Conservation (phyloP, 202 grass and related monocot species). For the Zizania palustris region DNA sequence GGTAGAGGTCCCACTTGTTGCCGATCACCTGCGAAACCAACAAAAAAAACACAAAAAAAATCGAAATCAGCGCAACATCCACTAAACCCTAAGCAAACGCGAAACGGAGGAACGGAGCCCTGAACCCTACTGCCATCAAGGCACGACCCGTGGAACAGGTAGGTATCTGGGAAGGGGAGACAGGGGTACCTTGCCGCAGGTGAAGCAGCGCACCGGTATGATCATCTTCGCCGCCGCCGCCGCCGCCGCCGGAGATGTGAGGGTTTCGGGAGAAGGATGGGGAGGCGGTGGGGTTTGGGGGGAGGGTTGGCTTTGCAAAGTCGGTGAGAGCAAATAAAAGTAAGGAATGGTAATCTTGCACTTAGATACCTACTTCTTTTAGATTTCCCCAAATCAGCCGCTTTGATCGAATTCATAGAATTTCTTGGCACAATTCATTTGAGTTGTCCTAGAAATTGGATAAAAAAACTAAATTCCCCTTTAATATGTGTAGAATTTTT, state of each 20-base stretch:
- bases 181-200: constrained; percentile 65
- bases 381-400: neutral
- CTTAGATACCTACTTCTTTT: neutral
- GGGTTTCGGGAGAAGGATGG: neutral
- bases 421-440: too few relatives aligned
- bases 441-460: too few relatives aligned
- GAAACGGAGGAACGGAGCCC: neutral
- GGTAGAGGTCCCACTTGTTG: constrained; percentile 72
- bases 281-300: neutral
- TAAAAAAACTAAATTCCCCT: too few relatives aligned
- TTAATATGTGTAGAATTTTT: too few relatives aligned
- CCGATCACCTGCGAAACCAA: constrained; percentile 58
- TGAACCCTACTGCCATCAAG: constrained; percentile 3
- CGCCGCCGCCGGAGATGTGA: neutral
- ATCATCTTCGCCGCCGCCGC: constrained; percentile 57
- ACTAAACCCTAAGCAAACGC: neutral
- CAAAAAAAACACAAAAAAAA: neutral
- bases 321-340: neutral
- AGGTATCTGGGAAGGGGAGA: neutral
- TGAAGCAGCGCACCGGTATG: constrained; percentile 84
- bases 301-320: neutral
- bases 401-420: too few relatives aligned
- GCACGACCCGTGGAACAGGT: constrained; percentile 4
- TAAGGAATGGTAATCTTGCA: neutral
- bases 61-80: neutral